Percentiles rank a stretch among this genome's conserved stretches.
Evolutionary conservation across 352 stramenopile genomes (phyloP).

Genomic region (Blastocystis sp.): DNA sequence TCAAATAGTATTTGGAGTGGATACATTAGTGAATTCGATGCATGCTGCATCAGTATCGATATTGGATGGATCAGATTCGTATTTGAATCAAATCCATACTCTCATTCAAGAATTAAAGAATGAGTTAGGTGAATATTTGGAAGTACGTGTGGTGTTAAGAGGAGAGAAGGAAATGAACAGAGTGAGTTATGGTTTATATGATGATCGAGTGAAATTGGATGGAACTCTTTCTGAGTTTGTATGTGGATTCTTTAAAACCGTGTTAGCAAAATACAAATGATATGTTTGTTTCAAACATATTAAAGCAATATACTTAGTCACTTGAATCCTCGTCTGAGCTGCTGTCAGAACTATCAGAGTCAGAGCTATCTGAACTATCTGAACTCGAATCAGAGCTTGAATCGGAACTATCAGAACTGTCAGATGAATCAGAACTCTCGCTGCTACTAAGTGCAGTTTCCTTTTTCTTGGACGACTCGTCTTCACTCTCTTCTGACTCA

Average conservation of each 20-base stretch:
- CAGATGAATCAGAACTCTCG: neutral
- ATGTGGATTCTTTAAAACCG: conserved; percentile 39
- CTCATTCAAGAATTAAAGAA: neutral
- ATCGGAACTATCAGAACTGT: neutral
- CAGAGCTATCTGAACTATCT: neutral
- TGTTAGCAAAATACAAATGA: conserved; percentile 24
- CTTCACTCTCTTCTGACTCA: neutral
- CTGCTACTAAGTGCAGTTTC: neutral
- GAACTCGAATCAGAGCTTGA: neutral
- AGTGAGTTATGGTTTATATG: neutral
- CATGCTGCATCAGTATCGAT: neutral
- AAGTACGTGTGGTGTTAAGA: conserved; percentile 5
- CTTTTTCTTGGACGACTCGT: neutral
- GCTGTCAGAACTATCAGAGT: neutral
- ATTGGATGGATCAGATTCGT: neutral
- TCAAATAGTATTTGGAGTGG: neutral
- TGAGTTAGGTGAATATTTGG: conserved; percentile 5
- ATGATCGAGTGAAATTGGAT: conserved; percentile 28
- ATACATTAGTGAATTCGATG: neutral
- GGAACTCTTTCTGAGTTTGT: conserved; percentile 38
- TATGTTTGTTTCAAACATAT: conserved; percentile 43
- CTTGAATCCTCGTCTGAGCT: neutral
- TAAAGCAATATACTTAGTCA: neutral
- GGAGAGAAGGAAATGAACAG: conserved; percentile 30
- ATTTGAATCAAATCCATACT: neutral